Conservation (phyloP, 495 filamentous ascomycete species). For the Hypoxylon fragiforme region DNA sequence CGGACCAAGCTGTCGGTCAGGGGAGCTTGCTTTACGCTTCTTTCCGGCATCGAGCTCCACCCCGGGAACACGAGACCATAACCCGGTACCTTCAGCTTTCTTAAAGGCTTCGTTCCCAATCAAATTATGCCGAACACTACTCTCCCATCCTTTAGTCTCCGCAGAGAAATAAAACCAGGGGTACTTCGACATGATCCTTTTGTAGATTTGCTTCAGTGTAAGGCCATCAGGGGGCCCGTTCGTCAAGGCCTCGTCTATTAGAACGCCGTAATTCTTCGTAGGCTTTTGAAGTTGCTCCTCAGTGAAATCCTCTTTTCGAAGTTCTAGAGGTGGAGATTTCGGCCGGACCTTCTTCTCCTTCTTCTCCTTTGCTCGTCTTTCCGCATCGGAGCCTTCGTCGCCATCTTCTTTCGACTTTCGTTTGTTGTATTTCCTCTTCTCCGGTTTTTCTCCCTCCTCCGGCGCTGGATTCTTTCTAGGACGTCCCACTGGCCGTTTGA, state of each 20-base stretch:
- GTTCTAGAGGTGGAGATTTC: slow-evolving; percentile 59
- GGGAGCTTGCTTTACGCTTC: slow-evolving; percentile 54
- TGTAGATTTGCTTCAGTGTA: slow-evolving; percentile 92
- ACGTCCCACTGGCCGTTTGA: slow-evolving; percentile 60
- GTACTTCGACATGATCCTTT: slow-evolving; percentile 81
- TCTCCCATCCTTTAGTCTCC: slow-evolving; percentile 89
- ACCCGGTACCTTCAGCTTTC: slow-evolving; percentile 68
- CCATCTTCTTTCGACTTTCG: slow-evolving; percentile 64
- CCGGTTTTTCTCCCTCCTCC: slow-evolving; percentile 62
- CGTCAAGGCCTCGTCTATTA: slow-evolving; percentile 87
- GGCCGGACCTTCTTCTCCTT: slow-evolving; percentile 59
- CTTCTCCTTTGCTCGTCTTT: slow-evolving; percentile 57
- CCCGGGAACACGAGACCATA: slow-evolving; percentile 55
- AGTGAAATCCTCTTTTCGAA: slow-evolving; percentile 76
- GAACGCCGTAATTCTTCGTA: slow-evolving; percentile 79
- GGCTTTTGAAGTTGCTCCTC: slow-evolving; percentile 86
- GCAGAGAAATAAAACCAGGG: slow-evolving; percentile 87
- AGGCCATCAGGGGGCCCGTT: slow-evolving; percentile 70
- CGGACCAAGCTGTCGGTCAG: slow-evolving; percentile 43
- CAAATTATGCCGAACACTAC: slow-evolving; percentile 93
- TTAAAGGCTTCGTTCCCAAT: slow-evolving; percentile 85
- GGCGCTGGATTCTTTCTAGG: slow-evolving; percentile 57
- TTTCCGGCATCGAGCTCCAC: slow-evolving; percentile 56
- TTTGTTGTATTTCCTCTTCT: slow-evolving; percentile 80
- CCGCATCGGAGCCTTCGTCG: slow-evolving; percentile 50